Evolutionary conservation across 2,329 filamentous ascomycete species (phyloP), one percentile per base, ranked within the genome.

Genomic region (Microcera coccophila): DNA sequence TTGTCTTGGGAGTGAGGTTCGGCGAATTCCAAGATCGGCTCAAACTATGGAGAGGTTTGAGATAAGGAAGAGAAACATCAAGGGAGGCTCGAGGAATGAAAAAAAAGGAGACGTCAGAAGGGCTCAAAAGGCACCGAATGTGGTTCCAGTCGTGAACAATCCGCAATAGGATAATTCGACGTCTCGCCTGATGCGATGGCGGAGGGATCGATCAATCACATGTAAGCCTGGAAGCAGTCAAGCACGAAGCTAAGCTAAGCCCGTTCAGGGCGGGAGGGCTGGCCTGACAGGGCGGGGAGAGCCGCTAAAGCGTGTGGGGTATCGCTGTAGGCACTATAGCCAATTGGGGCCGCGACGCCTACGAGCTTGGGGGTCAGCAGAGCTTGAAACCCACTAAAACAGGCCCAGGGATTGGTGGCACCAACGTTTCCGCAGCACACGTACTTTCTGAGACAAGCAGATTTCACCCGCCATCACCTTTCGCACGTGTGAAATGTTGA

Each of bases 301-400:
- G 22, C 22, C 7, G 22, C 22, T n/a, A n/a, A n/a, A 26, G 22
- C 22, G 22, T 15, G 35, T 34, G 17, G 40, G 35, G 35, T 11
- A 12, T 34, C 35, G 40, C 40, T 29, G 28, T 21, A 35, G 34
- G 41, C 36, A 36, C 29, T 39, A 21, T n/a, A 21, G 33, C 41
- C 29, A 43, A 43, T 39, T 12, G 36, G 24, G 14, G 9, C 24
- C 24, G 9, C 14, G 9, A 28, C 24, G 9, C 24, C 14, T 28
- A 28, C 9, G 9, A 14, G 24, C 24, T 14, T 28, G 9, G 24
- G 24, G 14, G 24, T 14, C 14, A 9, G 24, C 24, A 28, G 9
- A 28, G 24, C 9, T 28, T 14, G 24, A 9, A 9, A 28, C 14
- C 24, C 24, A 14, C 24, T 9, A 9, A 28, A 28, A 9, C 24